Evolutionary conservation across 257 asterid genomes (phyloP), one percentile per base, ranked within the genome.

Genomic region (Buddleja alternifolia): DNA sequence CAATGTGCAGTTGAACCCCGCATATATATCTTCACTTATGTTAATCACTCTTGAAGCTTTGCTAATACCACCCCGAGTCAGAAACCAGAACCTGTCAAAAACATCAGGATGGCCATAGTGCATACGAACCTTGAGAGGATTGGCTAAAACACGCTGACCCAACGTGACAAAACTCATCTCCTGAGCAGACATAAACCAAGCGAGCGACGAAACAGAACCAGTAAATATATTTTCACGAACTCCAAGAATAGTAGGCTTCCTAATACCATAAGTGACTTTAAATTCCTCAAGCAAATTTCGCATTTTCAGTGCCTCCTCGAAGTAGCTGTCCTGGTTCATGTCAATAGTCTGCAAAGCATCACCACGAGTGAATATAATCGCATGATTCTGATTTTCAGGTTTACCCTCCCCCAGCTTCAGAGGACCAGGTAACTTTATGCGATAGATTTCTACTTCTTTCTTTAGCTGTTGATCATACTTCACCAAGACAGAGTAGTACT

Each of bases 61-160:
- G 86, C 98, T 93, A 58, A 93, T 82, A 62, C 98, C 98, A 39
- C 98, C 98, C 24, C 97, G 78, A 52, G 97, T 80, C 90, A 93
- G 61, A 73, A 93, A 93, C 98, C 98, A 93, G 80, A 93, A 90
- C 78, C 97, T 77, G 37, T 92, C 98, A 21, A 92, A 92, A 71
- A 92, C 96, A 80, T 92, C 98, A 7, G 98, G 97, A 80, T 92
- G 98, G 61, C 98, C 98, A 69, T 90, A 93, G 74, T 93, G 98
- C 98, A 93, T 93, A 32, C 98, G 81, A 10, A 93, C 90, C 81
- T 93, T 93, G 60, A 90, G 84, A 50, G 97, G 98, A 75, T 88
- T 80, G 62, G 98, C 98, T 52, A 90, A 82, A 61, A 93, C 95
- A 0, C 98, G 95, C 67, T 93, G 98, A 47, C 97, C 98, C 60